Base-by-base conservation (phyloP, 371 early-diverging fungal species). In the Thermomucor indicae-seudaticae region DNA sequence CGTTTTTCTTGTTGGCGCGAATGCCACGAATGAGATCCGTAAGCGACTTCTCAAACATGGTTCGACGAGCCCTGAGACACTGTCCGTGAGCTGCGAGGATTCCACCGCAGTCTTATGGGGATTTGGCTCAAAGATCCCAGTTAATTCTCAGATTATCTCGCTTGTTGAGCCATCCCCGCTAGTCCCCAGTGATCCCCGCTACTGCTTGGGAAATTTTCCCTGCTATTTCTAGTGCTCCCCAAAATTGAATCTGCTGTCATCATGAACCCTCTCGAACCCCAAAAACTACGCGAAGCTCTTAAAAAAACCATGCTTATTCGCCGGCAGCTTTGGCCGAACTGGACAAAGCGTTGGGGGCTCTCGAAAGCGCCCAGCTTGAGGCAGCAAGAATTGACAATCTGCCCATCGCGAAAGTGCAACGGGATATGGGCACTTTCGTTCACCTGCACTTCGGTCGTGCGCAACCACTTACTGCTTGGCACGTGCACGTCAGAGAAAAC, bases 1-100 rank as follows among this genome's bases (percentile, higher is more conserved):
- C 93, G 58, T 89, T 87, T 58, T 89, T 85, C 63, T 96, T 94
- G 80, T 93, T 92, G 35, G 95, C 88, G 25, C 98, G 83, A 42
- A 95, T 84, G 14, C 96, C 95, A 51, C 95, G 85, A 60, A 97
- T 95, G 50, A 96, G 79, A 75, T 92, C 91, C 23, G 87, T 80
- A 34, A 92, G 80, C 11, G 87, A 72, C 60, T 89, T 89, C 63
- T 90, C 87, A 70, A 93, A 92, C 86, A 93, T 89, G 52, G 31
- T 55, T 30, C 24, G 12, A 17, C 22, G 20, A 42, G 24, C 28
- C 37, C 37, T 16, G 37, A 37, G 10, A 19, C 5, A 16, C 37
- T 37, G 37, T 37, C 37, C 19, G 37, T 16, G 10, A 10, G 5
- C n/a, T n/a, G n/a, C n/a, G n/a, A n/a, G n/a, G n/a, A n/a, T n/a